phyloP scores from a whole-genome alignment of 768 basidiomycete genomes.

The Hypholoma sublateritium region DNA sequence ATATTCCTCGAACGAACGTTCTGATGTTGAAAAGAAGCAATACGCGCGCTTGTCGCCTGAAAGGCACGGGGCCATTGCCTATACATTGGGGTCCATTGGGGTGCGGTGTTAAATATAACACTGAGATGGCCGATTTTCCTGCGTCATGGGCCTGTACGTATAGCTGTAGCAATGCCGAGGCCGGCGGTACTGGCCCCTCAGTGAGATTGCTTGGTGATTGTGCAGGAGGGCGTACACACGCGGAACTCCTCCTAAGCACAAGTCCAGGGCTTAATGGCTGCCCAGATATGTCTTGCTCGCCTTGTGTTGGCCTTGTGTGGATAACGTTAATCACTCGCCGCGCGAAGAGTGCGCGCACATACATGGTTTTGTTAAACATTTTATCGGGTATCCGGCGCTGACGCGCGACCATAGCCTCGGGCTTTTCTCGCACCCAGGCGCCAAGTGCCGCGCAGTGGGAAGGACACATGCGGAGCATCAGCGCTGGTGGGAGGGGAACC shows the following conservation, averaged over 20 bases:
- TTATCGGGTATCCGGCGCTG: too few relatives aligned
- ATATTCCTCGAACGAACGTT: background rate
- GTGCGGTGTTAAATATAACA: too few relatives aligned
- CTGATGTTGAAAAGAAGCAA: too few relatives aligned
- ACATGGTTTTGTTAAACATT: too few relatives aligned
- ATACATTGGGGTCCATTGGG: background rate
- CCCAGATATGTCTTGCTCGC: background rate
- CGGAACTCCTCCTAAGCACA: background rate
- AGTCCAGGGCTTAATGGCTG: background rate
- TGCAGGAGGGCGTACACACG: background rate
- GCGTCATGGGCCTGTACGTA: too few relatives aligned
- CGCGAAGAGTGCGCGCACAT: too few relatives aligned
- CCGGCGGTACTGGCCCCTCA: background rate
- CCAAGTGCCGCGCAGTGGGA: slow-evolving; percentile 12
- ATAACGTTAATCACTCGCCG: too few relatives aligned
- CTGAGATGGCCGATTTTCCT: too few relatives aligned
- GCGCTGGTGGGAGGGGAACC: slow-evolving; percentile 12
- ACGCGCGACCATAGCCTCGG: slow-evolving; percentile 1
- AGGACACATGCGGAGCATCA: slow-evolving; percentile 13
- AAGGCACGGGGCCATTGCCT: background rate
- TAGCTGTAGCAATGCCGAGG: background rate
- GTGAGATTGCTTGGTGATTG: background rate
- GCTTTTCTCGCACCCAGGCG: slow-evolving; percentile 6
- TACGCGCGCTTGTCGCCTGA: background rate
- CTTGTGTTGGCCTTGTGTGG: background rate